These are phyloP conservation scores for Herpetospermum pedunculosum DNA, from an alignment of 306 rosid species.

Conservation along the genomic window DNA sequence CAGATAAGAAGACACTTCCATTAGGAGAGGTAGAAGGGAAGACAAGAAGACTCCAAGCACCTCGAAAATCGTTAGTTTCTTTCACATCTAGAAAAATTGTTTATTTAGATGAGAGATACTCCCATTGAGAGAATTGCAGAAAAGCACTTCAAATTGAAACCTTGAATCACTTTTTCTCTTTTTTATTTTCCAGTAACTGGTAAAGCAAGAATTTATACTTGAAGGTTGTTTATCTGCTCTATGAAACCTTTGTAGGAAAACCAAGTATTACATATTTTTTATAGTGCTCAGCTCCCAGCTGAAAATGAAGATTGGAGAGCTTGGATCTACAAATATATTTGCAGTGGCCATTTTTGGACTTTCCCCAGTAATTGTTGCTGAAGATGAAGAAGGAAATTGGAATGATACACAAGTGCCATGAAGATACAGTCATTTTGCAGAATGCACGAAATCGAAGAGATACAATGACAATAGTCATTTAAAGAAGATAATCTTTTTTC, in stretches of 20 bases:
- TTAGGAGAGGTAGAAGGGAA: neutral
- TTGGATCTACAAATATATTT: neutral
- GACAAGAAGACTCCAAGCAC: neutral
- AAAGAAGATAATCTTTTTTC: too few relatives aligned
- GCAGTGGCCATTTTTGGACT: neutral
- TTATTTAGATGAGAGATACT: neutral
- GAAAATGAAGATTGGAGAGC: conserved; percentile 8
- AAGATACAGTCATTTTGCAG: neutral
- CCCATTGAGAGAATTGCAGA: neutral
- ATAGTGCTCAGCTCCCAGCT: neutral
- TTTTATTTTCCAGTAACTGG: neutral
- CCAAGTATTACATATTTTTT: neutral
- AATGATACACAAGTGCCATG: neutral
- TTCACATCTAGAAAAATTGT: neutral
- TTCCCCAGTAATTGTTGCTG: neutral
- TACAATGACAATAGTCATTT: neutral
- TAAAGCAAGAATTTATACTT: neutral
- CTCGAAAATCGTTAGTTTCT: neutral
- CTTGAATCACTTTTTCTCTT: neutral
- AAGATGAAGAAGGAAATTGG: conserved; percentile 8
- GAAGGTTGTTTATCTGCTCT: neutral
- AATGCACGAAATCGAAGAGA: neutral
- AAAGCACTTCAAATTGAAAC: neutral
- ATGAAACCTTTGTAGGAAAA: neutral
- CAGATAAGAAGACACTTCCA: neutral